Evolutionary conservation across 2,329 filamentous ascomycete species (phyloP).

Genomic region (Magnaporthiopsis rhizophila): DNA sequence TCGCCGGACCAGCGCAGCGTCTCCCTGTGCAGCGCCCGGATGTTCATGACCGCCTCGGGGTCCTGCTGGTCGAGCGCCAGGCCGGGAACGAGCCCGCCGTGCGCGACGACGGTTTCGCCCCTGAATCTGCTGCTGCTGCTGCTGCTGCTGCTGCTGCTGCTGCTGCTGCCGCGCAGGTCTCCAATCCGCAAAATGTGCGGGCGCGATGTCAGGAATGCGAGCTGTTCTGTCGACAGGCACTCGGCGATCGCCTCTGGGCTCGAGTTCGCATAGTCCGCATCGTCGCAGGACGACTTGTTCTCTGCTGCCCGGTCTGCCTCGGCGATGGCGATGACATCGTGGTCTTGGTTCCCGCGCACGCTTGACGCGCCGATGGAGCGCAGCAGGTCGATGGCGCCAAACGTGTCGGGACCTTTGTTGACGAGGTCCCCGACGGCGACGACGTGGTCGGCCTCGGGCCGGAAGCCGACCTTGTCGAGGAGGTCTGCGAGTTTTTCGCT

Average conservation of each 20-base stretch:
- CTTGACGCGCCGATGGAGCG: constrained; percentile 67
- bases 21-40: constrained; percentile 58
- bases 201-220: no score
- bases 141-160: no score
- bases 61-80: constrained; percentile 63
- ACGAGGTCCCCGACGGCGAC: constrained; percentile 73
- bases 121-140: no score
- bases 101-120: constrained; percentile 58
- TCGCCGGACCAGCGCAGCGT: constrained; percentile 14
- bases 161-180: no score
- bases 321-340: constrained; percentile 52
- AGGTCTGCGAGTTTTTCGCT: constrained; percentile 56
- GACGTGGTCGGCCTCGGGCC: constrained; percentile 56
- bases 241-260: no score
- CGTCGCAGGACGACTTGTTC: no score
- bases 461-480: constrained; percentile 58
- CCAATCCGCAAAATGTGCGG: no score
- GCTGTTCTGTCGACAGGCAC: no score
- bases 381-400: constrained; percentile 68
- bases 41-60: constrained; percentile 81
- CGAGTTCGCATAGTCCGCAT: no score
- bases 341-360: constrained; percentile 90
- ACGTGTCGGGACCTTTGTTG: constrained; percentile 77
- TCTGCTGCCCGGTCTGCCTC: no score
- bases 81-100: constrained; percentile 77